Evolutionary conservation across 1,139 yeast genomes (phyloP).

Genomic region (Kazachstania sp.): DNA sequence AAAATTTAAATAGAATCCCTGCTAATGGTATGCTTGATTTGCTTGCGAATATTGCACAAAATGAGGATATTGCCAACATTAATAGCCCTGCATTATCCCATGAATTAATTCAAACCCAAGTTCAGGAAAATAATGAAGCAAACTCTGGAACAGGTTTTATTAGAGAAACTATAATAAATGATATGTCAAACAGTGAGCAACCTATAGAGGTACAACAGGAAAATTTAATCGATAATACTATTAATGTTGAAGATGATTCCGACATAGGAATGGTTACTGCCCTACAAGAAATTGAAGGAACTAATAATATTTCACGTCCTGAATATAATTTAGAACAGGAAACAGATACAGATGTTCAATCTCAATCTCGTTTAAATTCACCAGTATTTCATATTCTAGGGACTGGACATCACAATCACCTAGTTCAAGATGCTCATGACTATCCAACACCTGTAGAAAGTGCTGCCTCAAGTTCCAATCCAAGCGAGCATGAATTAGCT

Average conservation of each 20-base stretch:
- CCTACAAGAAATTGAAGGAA: neutral
- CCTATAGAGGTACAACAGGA: neutral
- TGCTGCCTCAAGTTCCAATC: neutral
- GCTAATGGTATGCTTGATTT: too few species aligned
- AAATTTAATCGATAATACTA: neutral
- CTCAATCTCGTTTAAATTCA: neutral
- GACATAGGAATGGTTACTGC: neutral
- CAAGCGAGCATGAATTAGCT: too few species aligned
- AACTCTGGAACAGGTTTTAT: too few species aligned
- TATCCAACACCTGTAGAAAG: slow-evolving; percentile 1
- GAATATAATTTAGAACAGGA: neutral
- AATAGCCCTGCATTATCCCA: too few species aligned
- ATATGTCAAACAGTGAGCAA: too few species aligned
- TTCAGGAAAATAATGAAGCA: too few species aligned
- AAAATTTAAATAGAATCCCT: too few species aligned
- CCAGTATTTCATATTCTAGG: neutral
- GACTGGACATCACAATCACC: neutral
- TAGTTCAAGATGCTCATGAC: neutral
- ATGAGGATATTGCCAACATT: too few species aligned
- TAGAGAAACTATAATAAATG: too few species aligned
- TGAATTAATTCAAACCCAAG: too few species aligned
- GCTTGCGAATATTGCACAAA: too few species aligned
- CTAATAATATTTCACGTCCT: neutral
- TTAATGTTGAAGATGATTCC: neutral
- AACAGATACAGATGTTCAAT: neutral